Conservation (phyloP, 768 basidiomycete genomes). For the Russula lepida region DNA sequence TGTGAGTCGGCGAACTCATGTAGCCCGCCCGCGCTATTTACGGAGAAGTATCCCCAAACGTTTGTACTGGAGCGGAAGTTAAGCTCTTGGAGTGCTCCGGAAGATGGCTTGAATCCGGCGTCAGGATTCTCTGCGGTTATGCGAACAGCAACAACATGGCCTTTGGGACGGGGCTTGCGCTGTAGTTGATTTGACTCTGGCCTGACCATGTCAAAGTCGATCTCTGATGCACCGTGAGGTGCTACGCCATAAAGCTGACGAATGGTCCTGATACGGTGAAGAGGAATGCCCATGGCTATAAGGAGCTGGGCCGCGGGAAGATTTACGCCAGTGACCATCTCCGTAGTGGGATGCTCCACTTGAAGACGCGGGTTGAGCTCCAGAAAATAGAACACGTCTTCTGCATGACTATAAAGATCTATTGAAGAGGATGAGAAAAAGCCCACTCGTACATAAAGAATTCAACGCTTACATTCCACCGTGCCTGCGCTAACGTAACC, state of each 20-base stretch:
- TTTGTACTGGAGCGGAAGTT: slow-evolving; percentile 99
- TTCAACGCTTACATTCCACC: slow-evolving; percentile 69
- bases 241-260: slow-evolving; percentile 92
- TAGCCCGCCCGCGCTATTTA: slow-evolving; percentile 87
- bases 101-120: slow-evolving; percentile 98
- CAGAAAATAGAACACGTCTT: slow-evolving; percentile 94
- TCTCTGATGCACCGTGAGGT: slow-evolving; percentile 80
- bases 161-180: slow-evolving; percentile 93
- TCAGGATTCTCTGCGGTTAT: slow-evolving; percentile 99
- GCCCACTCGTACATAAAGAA: slow-evolving; percentile 9
- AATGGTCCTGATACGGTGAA: slow-evolving; percentile 93
- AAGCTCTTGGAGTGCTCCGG: slow-evolving; percentile 92
- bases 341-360: slow-evolving; percentile 99
- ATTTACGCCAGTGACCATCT: slow-evolving; percentile 99
- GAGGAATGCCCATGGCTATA: slow-evolving; percentile 95
- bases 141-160: slow-evolving; percentile 97
- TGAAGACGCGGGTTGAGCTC: slow-evolving; percentile 99
- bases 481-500: slow-evolving; percentile 99
- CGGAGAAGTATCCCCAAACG: slow-evolving; percentile 99
- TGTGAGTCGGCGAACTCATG: slow-evolving; percentile 99
- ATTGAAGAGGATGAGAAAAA: slow-evolving; percentile 5
- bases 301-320: slow-evolving; percentile 96
- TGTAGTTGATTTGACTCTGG: slow-evolving; percentile 84
- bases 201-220: slow-evolving; percentile 93
- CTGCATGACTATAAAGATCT: slow-evolving; percentile 93